These are phyloP conservation scores for Lenwebbia sp. DNA, from an alignment of 345 rosid genomes.

Conservation along the genomic window DNA sequence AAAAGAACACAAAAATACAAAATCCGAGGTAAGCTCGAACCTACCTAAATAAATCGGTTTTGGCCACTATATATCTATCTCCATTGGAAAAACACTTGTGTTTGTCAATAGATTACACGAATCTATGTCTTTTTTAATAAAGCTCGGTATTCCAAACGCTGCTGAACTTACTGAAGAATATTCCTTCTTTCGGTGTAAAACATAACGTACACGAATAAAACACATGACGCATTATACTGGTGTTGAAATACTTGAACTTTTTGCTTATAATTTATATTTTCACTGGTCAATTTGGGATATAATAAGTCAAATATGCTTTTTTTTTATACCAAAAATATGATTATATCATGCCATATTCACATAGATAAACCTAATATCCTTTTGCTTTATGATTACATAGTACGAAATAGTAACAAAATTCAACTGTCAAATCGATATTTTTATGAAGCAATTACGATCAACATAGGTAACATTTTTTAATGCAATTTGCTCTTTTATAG, in stretches of 20 bases:
- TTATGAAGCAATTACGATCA: not conserved
- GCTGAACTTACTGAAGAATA: not conserved
- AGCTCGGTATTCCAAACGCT: not conserved
- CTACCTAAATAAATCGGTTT: not conserved
- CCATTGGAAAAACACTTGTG: not conserved
- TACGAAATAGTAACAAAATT: not conserved
- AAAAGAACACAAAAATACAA: not conserved
- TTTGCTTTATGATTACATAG: not conserved
- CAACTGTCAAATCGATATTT: fast-evolving
- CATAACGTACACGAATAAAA: not conserved
- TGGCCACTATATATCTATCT: not conserved
- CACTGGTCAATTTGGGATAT: not conserved
- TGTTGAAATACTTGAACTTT: not conserved
- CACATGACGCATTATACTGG: not conserved
- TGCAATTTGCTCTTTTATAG: not conserved
- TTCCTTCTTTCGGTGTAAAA: not conserved
- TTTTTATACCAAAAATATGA: not conserved
- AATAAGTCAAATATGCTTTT: not conserved
- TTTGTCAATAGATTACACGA: not conserved
- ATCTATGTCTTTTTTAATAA: not conserved
- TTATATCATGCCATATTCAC: not conserved
- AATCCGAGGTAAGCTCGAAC: not conserved
- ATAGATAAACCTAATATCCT: not conserved
- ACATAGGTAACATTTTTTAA: not conserved
- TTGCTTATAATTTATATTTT: not conserved